Conservation (phyloP, 2,329 filamentous ascomycete genomes). For the Polychaeton citri region DNA sequence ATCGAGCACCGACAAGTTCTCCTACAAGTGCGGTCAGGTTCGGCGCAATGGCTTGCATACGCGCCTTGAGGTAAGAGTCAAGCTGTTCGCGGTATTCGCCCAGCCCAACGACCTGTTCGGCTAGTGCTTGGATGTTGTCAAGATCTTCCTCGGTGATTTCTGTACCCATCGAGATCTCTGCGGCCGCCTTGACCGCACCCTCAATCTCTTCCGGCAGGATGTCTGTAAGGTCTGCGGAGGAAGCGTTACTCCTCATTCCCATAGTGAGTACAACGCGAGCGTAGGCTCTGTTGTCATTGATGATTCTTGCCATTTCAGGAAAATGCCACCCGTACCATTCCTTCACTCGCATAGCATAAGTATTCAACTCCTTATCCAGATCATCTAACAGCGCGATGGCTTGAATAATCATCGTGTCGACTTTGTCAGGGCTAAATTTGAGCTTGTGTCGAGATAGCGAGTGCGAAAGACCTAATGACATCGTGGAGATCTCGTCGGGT, state of each 20-base stretch:
- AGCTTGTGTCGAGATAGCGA: constrained; percentile 95
- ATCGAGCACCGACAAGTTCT: constrained; percentile 81
- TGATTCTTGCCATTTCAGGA: constrained; percentile 91
- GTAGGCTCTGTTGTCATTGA: constrained; percentile 95
- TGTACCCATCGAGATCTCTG: constrained; percentile 96
- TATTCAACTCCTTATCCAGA: constrained; percentile 96
- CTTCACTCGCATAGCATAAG: constrained; percentile 97
- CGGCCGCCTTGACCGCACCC: constrained; percentile 76
- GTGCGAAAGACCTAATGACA: constrained; percentile 92
- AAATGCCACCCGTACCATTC: constrained; percentile 99
- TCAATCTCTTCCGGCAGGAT: constrained; percentile 95
- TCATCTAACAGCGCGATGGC: constrained; percentile 89
- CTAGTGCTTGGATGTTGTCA: constrained; percentile 80
- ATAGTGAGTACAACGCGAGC: constrained; percentile 76
- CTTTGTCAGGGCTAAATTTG: constrained; percentile 97
- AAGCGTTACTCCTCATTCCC: constrained; percentile 74
- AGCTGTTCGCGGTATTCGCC: constrained; percentile 83
- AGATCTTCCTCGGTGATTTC: constrained; percentile 90
- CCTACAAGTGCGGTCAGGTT: constrained; percentile 90
- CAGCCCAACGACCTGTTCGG: constrained; percentile 85
- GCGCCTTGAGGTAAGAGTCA: constrained; percentile 74
- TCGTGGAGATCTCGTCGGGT: constrained; percentile 77
- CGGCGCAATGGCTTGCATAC: constrained; percentile 93
- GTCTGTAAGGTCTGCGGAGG: constrained; percentile 65
- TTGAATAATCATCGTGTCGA: constrained; percentile 99